A percentile compares a stretch with the other conserved stretches of the same genome.
Evolutionary conservation across 805 yeast genomes (phyloP).

Genomic region (Yamadazyma philogaea): DNA sequence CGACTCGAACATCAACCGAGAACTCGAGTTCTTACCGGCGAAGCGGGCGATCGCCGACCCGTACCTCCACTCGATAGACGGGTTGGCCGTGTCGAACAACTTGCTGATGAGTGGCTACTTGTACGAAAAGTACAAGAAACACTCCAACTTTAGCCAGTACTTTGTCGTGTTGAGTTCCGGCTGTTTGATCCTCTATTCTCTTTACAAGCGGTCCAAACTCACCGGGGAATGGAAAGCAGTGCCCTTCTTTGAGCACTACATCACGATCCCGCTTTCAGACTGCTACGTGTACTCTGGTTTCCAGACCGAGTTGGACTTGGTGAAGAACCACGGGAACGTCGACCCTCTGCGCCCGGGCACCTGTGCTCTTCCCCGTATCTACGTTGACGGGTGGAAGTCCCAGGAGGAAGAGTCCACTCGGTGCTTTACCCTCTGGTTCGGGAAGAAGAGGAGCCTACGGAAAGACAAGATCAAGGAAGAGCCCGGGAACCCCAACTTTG

Average conservation of each 20-base stretch:
- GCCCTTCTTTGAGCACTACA: constrained; percentile 48
- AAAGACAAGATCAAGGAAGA: constrained; percentile 5
- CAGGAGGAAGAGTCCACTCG: constrained; percentile 72
- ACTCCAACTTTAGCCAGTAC: constrained; percentile 58
- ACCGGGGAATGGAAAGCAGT: constrained; percentile 47
- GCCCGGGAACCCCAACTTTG: constrained; percentile 40
- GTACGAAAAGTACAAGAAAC: constrained; percentile 68
- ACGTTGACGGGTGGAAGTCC: constrained; percentile 81
- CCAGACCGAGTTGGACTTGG: constrained; percentile 54
- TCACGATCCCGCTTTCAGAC: constrained; percentile 59
- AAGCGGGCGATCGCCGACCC: constrained; percentile 54
- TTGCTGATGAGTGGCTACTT: constrained; percentile 63
- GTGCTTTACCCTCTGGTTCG: constrained; percentile 84
- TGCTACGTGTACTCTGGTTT: constrained; percentile 78
- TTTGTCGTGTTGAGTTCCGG: constrained; percentile 72
- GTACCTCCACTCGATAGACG: constrained; percentile 50
- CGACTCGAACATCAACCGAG: constrained; percentile 53
- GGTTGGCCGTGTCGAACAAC: constrained; percentile 56
- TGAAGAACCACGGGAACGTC: constrained; percentile 43
- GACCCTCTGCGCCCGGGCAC: constrained; percentile 53
- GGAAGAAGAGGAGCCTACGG: constrained; percentile 52
- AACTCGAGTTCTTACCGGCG: constrained; percentile 45
- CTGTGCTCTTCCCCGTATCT: constrained; percentile 64
- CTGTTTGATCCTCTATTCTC: constrained; percentile 54
- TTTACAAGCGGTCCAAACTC: constrained; percentile 44